Evolutionary conservation across 1,284 basidiomycete genomes (phyloP).

Genomic region (Marasmius sp.): DNA sequence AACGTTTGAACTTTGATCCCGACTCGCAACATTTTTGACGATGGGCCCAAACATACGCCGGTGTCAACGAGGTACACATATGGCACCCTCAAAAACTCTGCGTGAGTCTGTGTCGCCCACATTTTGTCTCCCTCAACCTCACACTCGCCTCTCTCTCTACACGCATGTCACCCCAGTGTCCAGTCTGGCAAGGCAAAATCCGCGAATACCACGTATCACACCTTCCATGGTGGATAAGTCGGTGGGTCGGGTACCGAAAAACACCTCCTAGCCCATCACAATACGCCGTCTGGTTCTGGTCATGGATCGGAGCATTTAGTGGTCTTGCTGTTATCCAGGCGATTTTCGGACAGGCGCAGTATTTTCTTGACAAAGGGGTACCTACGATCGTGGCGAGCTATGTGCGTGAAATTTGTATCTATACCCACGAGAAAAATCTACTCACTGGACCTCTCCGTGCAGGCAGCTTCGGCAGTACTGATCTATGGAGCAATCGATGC

Average conservation of each 20-base stretch:
- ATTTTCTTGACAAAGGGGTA: constrained; percentile 48
- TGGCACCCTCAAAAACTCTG: too few relatives aligned
- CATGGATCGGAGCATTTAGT: constrained; percentile 53
- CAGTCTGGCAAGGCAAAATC: too few relatives aligned
- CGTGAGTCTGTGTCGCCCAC: too few relatives aligned
- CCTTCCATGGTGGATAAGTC: not conserved
- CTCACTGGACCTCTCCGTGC: not conserved
- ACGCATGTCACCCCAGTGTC: too few relatives aligned
- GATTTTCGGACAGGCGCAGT: constrained; percentile 47
- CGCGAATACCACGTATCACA: not conserved
- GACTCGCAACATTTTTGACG: too few relatives aligned
- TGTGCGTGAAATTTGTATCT: constrained; percentile 21
- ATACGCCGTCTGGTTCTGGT: constrained; percentile 34
- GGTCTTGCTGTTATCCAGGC: constrained; percentile 57
- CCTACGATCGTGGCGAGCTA: constrained; percentile 53
- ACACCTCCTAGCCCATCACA: not conserved
- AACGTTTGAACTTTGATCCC: too few relatives aligned
- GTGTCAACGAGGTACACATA: too few relatives aligned
- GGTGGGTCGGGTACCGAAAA: not conserved
- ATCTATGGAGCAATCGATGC: constrained; percentile 58
- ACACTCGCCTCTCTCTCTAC: too few relatives aligned
- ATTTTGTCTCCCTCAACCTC: too few relatives aligned
- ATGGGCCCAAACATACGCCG: too few relatives aligned
- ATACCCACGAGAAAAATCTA: not conserved
- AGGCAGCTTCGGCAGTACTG: constrained; percentile 64